Evolutionary conservation across 2,329 filamentous ascomycete species (phyloP).

Genomic region (Alternaria solani): DNA sequence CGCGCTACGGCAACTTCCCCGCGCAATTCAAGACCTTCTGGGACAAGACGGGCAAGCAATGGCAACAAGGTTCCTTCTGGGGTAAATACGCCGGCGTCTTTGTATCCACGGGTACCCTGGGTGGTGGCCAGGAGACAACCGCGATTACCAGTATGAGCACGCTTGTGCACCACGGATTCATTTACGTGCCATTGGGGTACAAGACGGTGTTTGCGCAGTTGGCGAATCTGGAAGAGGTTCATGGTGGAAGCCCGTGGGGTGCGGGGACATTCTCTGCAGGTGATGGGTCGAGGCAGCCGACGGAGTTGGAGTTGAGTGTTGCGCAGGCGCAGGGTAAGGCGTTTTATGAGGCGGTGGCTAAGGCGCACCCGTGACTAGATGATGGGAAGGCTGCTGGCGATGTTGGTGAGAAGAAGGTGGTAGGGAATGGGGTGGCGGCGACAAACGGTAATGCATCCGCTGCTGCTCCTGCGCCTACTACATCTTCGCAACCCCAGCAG

Average conservation of each 20-base stretch:
- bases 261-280: slow-evolving; percentile 84
- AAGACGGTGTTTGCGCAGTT: slow-evolving; percentile 71
- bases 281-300: slow-evolving; percentile 86
- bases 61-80: slow-evolving; percentile 76
- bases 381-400: slow-evolving; percentile 45
- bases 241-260: slow-evolving; percentile 90
- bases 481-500: slow-evolving; percentile 33
- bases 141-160: slow-evolving; percentile 83
- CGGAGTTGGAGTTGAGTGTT: slow-evolving; percentile 76
- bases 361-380: slow-evolving; percentile 82
- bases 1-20: slow-evolving; percentile 95
- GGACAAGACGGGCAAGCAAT: slow-evolving; percentile 88
- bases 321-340: slow-evolving; percentile 83
- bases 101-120: slow-evolving; percentile 79
- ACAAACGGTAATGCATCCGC: slow-evolving; percentile 12
- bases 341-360: slow-evolving; percentile 81
- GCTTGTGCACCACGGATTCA: slow-evolving; percentile 89
- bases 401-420: slow-evolving; percentile 13
- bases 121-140: slow-evolving; percentile 94
- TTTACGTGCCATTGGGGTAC: slow-evolving; percentile 96
- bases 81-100: slow-evolving; percentile 94
- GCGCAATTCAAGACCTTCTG: slow-evolving; percentile 94
- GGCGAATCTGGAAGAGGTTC: slow-evolving; percentile 76
- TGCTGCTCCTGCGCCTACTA: slow-evolving; percentile 38
- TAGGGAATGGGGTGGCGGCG: slow-evolving; percentile 22